Evolutionary conservation across 2,329 filamentous ascomycete genomes (phyloP), one percentile per base, ranked within the genome.

Genomic region (Sphaceloma murrayae): DNA sequence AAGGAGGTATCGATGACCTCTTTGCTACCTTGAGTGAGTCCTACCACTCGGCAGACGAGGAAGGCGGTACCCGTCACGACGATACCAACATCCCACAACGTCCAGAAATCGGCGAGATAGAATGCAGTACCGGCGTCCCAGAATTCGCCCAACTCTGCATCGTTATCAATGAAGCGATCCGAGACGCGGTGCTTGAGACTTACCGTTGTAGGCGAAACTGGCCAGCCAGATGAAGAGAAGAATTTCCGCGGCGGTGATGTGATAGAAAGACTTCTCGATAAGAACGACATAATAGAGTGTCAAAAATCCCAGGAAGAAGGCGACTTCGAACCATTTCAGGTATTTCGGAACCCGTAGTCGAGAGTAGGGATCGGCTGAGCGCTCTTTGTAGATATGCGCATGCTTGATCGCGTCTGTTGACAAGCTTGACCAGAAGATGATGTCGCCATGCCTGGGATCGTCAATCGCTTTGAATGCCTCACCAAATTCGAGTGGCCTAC

Each of bases 201-300:
- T 49, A 58, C 56, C 87, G 53, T 94, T 87, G 56, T 91, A 93
- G 29, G 83, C 78, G 65, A 94, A 94, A 5, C 85, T 82, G 3
- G 79, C 78, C 53, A 94, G 81, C 83, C 86, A 94, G 40, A 94
- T 62, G 58, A 89, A 91, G 31, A 95, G 73, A 11, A 85, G 58
- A 2, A 81, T 64, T 59, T 95, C 87, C 13, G 79, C 67, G 0
- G 69, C 57, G 0, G 82, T 85, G 43, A 94, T 76, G 19, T 69
- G 67, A 13, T 70, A 68, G 6, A 78, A 73, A 3, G 52, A 43
- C 49, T 84, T 72, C 52, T 85, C 77, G 34, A 93, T 74, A 22
- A 94, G 71, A 0, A 94, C 87, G n/a, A 77, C 72, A 56, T 94
- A 95, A 62, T 94, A 95, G 4, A 95, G 67, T 18, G 74, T 71